A percentile compares a stretch with the other conserved stretches of the same genome.
Evolutionary conservation across 2,329 filamentous ascomycete species (phyloP).

Genomic region (Whalleya microplaca): DNA sequence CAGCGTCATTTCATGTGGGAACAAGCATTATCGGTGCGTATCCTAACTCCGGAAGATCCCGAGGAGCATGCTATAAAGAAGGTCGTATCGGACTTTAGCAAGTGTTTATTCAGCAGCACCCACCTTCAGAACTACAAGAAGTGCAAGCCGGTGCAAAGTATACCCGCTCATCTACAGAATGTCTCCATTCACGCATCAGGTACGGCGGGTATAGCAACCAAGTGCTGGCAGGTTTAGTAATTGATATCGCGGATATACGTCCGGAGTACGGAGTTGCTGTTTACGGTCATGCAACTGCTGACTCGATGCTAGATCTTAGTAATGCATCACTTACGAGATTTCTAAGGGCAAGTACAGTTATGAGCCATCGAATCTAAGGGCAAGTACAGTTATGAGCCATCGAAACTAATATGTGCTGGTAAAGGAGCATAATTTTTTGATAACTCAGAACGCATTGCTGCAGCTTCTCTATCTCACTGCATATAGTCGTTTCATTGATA

Average conservation of each 20-base stretch:
- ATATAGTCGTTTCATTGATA: neutral
- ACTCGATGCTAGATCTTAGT: neutral
- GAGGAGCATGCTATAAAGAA: no score
- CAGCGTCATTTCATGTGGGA: neutral
- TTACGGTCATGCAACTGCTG: constrained; percentile 1
- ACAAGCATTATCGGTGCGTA: neutral
- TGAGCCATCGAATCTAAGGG: neutral
- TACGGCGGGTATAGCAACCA: no score
- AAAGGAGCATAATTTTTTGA: neutral
- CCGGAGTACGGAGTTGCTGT: constrained; percentile 7
- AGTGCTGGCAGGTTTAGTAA: no score
- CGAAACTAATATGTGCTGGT: neutral
- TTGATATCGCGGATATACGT: no score
- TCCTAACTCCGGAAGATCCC: no score
- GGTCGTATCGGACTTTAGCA: no score
- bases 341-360: neutral
- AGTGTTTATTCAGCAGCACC: no score
- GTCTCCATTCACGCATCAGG: no score
- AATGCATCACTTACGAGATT: no score
- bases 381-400: neutral
- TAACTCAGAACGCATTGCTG: neutral
- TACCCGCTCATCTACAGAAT: no score
- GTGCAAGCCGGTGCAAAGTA: no score
- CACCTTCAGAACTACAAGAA: no score
- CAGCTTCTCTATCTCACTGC: neutral